Evolutionary conservation across 83 land plant genomes (phyloP), one percentile per base, ranked within the genome.

Genomic region (Thuja plicata): DNA sequence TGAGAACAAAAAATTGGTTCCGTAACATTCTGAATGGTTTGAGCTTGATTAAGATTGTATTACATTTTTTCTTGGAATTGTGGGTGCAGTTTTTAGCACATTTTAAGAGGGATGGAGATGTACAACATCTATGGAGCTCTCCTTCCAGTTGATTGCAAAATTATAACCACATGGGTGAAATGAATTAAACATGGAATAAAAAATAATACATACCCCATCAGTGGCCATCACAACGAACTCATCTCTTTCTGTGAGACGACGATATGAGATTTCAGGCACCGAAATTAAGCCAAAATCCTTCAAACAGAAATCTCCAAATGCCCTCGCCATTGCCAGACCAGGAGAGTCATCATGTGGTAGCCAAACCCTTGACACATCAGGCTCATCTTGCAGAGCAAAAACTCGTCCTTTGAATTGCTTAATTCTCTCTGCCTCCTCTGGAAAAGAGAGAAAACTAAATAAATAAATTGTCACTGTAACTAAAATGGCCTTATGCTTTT

Each of bases 311-410:
- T 94, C 95, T 34, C 95, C 95, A 86, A 94, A 91, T 38, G 96
- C 93, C 87, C 96, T 85, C 6, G 96, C 89, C 96, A 94, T 92
- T 43, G 96, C 96, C 13, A 94, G 89, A 37, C 96, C 96, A 15
- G 96, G 96, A 19, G 89, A 45, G 62, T 94, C 89, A 2, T 87
- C 89, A 54, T 92, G 16, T 1, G 96, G 96, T 60, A 93, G 70
- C 96, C 96, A 94, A 9, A 94, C 93, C 35, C 96, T 78, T 46
- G 89, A 87, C 2, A 94, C 93, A 15, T 92, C 91, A 3, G 94
- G 92, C 70, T 94, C 96, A 81, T 90, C 91, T 46, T 89, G 73
- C 24, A 94, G 48, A 7, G 92, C 89, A 50, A 92, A 71, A 1
- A 94, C 93, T 81, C 95, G 55, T 15, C 96, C 96, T 32, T 91